Evolutionary conservation across 345 rosid genomes (phyloP).

Genomic region (Lepidium sativum): DNA sequence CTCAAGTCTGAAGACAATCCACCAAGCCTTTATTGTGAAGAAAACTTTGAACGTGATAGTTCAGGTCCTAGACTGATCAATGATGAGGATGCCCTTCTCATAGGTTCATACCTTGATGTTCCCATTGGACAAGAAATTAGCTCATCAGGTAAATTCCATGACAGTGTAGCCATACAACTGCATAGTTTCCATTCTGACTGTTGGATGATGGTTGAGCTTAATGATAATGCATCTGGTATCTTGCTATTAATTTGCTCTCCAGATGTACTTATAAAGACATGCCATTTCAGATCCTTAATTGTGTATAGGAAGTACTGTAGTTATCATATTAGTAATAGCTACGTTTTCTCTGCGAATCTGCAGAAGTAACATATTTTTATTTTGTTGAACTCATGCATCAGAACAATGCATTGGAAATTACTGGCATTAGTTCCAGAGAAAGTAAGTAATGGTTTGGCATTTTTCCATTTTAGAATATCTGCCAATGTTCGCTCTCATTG

Average conservation of each 20-base stretch:
- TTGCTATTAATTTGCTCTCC: neutral
- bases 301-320: neutral
- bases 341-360: neutral
- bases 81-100: constrained; percentile 58
- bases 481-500: neutral
- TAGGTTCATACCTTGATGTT: constrained; percentile 89
- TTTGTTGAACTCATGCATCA: neutral
- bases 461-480: neutral
- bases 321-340: neutral
- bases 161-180: neutral
- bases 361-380: neutral
- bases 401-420: neutral
- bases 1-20: constrained; percentile 88
- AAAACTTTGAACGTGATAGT: constrained; percentile 69
- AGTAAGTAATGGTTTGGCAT: neutral
- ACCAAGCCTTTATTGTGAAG: constrained; percentile 70
- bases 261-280: neutral
- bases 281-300: neutral
- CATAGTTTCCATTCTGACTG: constrained; percentile 1
- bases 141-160: constrained; percentile 66
- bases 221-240: neutral
- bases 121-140: constrained; percentile 88
- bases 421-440: neutral
- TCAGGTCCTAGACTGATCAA: constrained; percentile 42
- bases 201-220: neutral